Evolutionary conservation across 192 early-diverging fungal species (phyloP).

Genomic region (Jimgerdemannia flammicorona): DNA sequence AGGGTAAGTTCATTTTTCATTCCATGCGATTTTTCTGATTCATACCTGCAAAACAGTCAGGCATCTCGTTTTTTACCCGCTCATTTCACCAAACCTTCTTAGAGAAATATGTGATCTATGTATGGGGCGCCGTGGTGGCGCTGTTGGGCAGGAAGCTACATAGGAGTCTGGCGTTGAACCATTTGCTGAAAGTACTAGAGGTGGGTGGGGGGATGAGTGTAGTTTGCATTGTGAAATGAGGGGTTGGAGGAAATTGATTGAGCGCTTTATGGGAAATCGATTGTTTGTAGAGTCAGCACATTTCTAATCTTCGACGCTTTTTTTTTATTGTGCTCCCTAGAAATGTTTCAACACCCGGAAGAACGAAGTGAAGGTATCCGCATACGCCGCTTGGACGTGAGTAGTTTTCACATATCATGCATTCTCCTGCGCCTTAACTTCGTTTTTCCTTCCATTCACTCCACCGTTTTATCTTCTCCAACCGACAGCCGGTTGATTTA

Average conservation of each 20-base stretch:
- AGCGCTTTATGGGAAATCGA: neutral
- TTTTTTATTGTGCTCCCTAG: neutral
- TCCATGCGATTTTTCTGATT: neutral
- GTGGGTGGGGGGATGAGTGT: slow-evolving; percentile 6
- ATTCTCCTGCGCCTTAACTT: neutral
- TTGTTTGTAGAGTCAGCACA: neutral
- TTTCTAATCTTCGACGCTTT: neutral
- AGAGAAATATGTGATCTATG: slow-evolving; percentile 25
- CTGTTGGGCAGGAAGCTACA: slow-evolving; percentile 19
- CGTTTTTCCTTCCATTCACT: neutral
- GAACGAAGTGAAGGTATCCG: slow-evolving; percentile 24
- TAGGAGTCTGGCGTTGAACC: slow-evolving; percentile 15
- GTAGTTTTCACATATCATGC: neutral
- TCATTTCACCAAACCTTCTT: neutral
- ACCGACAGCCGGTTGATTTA: slow-evolving; percentile 22
- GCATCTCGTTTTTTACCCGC: too few relatives aligned
- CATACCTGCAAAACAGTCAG: too few relatives aligned
- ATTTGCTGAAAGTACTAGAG: slow-evolving; percentile 16
- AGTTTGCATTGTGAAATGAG: neutral
- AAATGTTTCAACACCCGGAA: slow-evolving; percentile 24
- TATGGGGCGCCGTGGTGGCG: slow-evolving; percentile 25
- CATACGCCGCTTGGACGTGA: slow-evolving; percentile 23
- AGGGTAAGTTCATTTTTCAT: neutral
- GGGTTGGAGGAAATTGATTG: neutral
- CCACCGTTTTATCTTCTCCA: neutral